Evolutionary conservation across 441 rosid genomes (phyloP), one percentile per base, ranked within the genome.

Genomic region (Gossypium gossypioides): DNA sequence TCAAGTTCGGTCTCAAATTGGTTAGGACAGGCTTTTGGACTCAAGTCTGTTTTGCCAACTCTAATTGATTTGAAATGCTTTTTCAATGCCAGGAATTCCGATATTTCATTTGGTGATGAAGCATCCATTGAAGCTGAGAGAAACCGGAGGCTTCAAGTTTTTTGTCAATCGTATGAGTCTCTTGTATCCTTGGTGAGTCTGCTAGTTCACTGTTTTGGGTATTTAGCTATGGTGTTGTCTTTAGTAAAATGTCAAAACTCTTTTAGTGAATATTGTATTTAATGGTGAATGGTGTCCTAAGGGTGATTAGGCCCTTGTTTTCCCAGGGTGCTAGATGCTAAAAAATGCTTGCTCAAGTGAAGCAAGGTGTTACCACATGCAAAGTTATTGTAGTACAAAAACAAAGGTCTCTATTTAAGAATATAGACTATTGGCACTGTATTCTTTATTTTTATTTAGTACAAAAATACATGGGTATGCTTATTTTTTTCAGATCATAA

Each of bases 101-200:
- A 88, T 78, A 69, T 54, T 56, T 84, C 96, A 73, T 82, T 86
- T 78, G 89, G 89, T 40, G 84, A 79, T 80, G 95, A 91, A 83
- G 82, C 86, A 76, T 81, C 91, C 42, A 76, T 83, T 78, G 96
- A 91, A 77, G 87, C 86, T 37, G 99, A 96, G 86, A 91, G 95
- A 84, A 92, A 83, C 78, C 85, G 90, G 80, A 84, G 99, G 82
- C 80, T 91, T 78, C 91, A 86, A 76, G 78, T 87, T 83, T 96
- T 92, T 80, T 78, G 76, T 58, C 75, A 92, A 79, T 89, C 91
- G 25, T 96, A 91, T 64, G 94, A 88, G 81, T 86, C 87, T 70
- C 93, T 96, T 66, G 97, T 91, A 72, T 91, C 97, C 77, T 81
- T 92, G 96, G 99, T 96, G 77, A 84, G 97, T 81, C 57, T 72